Conservation (phyloP, 1,139 yeast species). For the Nadsonia commutata region DNA sequence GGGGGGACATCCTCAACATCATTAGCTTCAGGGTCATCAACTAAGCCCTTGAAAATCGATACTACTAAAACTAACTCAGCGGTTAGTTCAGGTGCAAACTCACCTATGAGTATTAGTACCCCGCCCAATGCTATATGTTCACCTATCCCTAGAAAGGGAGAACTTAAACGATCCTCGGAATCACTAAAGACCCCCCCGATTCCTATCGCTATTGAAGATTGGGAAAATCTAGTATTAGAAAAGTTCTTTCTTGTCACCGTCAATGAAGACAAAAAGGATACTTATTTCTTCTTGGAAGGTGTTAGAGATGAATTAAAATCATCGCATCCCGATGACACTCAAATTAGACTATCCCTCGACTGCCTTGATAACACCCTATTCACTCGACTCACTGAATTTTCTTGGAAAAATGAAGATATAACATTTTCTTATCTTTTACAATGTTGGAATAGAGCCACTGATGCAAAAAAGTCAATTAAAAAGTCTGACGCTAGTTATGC, state of each 20-base stretch:
- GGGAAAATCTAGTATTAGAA: not conserved
- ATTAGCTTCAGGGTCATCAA: not conserved
- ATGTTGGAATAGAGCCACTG: slow-evolving; percentile 13
- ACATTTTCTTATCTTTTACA: slow-evolving; percentile 16
- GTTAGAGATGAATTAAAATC: not conserved
- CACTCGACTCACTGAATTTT: slow-evolving; percentile 16
- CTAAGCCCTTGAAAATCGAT: slow-evolving; percentile 1
- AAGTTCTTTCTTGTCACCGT: not conserved
- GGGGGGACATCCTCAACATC: too few species aligned
- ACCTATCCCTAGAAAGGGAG: too few species aligned
- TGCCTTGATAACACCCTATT: slow-evolving; percentile 18
- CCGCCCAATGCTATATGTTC: too few species aligned
- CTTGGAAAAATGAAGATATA: slow-evolving; percentile 11
- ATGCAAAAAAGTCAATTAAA: slow-evolving; percentile 8
- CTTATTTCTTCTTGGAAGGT: not conserved
- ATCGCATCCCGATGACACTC: not conserved
- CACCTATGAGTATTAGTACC: too few species aligned
- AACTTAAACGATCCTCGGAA: not conserved
- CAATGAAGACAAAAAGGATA: not conserved
- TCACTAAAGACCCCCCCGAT: not conserved
- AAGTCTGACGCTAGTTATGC: slow-evolving; percentile 8
- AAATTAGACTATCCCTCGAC: not conserved
- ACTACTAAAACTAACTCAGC: slow-evolving; percentile 1
- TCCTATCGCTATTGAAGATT: not conserved
- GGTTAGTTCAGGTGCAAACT: too few species aligned